Evolutionary conservation across 371 early-diverging fungal genomes (phyloP).

Genomic region (Mortierella sp.): DNA sequence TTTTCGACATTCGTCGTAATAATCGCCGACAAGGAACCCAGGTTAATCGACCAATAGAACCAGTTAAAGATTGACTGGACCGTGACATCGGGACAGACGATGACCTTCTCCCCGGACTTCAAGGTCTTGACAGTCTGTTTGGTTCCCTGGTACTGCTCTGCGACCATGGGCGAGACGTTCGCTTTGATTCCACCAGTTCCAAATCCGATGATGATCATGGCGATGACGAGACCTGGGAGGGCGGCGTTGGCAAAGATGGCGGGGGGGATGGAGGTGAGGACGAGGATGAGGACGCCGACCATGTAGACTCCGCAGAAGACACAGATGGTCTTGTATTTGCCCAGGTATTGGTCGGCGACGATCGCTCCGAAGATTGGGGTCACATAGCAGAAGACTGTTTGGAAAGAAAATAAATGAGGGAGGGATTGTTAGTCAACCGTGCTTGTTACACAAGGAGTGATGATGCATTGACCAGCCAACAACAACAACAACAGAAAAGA

Average conservation of each 20-base stretch:
- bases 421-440: background rate
- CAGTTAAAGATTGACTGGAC: constrained; percentile 70
- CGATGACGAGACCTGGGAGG: constrained; percentile 74
- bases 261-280: constrained; percentile 72
- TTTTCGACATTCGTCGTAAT: constrained; percentile 56
- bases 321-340: constrained; percentile 84
- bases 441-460: background rate
- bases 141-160: constrained; percentile 71
- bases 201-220: constrained; percentile 81
- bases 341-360: constrained; percentile 84
- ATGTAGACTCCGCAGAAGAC: constrained; percentile 75
- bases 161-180: constrained; percentile 80
- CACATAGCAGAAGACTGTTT: constrained; percentile 76
- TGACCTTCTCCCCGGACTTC: constrained; percentile 47
- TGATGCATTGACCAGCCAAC: too few species aligned
- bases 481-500: background rate
- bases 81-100: constrained; percentile 60
- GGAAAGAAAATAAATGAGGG: background rate
- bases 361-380: constrained; percentile 85
- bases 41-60: constrained; percentile 90
- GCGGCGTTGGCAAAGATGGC: constrained; percentile 70
- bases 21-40: constrained; percentile 71
- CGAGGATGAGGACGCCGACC: constrained; percentile 75
- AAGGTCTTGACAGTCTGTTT: constrained; percentile 45
- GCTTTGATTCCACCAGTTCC: constrained; percentile 94